Base-by-base conservation (phyloP, 805 yeast genomes). In the Zygoascus flipseniorum region DNA sequence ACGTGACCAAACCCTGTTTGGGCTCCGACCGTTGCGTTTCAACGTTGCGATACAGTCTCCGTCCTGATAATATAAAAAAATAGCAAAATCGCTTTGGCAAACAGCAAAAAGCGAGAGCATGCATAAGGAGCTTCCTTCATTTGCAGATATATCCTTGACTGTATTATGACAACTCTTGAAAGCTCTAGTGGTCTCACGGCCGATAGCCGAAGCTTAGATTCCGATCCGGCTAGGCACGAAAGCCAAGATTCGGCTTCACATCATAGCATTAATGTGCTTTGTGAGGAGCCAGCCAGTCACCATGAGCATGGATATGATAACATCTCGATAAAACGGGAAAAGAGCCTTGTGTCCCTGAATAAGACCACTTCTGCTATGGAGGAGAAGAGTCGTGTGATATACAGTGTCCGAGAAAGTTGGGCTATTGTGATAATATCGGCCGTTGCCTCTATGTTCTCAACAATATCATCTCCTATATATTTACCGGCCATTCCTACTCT, bases 381-480 rank as follows among this genome's bases (percentile, higher is more conserved):
- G 31, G 41, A 31, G 9, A n/a, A 46, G 26, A n/a, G 10, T 9
- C 14, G 37, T 5, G 41, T 46, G 23, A 19, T 46, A 8, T 51
- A 51, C 26, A 31, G 16, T 10, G 11, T 8, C 11, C 10, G 23
- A 11, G 53, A 51, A 37, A 32, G n/a, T 5, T 44, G 43, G 49
- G n/a, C 44, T 10, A 53, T 56, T 8, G 53, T 52, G 14, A 45
- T 43, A 10, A 48, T 58, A 13, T 54, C 58, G 14, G 49, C 56
- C 16, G 19, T 49, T 43, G 62, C 78, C 1, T 86, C 87, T 0
- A 68, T 81, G 43, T 82, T 85, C 72, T 86, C 95, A 1, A 73
- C 93, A 0, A 71, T 86, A 2, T 81, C 90, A 0, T 78, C 84
- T 58, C 86, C 95, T 0, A 86, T 88, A 11, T 89, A 86, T 64